Evolutionary conservation across 495 filamentous ascomycete genomes (phyloP), one percentile per base, ranked within the genome.

Genomic region (Talaromyces wortmannii): DNA sequence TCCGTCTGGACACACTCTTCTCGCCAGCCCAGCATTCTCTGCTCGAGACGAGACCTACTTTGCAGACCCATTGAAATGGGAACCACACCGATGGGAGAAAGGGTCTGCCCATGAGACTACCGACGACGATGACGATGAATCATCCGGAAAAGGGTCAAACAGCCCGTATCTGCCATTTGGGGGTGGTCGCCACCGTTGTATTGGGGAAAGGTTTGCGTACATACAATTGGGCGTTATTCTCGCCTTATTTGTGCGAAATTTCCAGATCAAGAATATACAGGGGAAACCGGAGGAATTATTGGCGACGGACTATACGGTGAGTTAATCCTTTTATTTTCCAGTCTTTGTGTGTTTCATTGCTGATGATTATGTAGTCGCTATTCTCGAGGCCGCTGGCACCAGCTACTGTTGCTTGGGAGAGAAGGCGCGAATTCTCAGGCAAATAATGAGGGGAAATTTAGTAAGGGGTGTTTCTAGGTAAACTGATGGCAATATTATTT

Each of bases 91-190:
- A 29, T 81, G 78, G 79, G 75, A 79, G 42, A 67, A 62, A 52
- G 48, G 17, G n/a, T 10, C 48, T 17, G 33, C 33, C 4, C 23
- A 50, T 32, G 30, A 50, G 6, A 31, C 31, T 5, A 32, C 29
- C 31, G 46, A 48, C 23, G 46, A 33, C 15, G 36, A 40, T 40
- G 36, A 40, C 36, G 48, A 50, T 12, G 36, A 40, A 5, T 17
- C 31, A n/a, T 29, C 33, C 4, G 48, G 29, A 8, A 82, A 78
- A 66, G 78, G 76, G 32, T 73, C 78, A 10, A 75, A 71, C 56
- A 80, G 78, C 55, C 77, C 79, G 1, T 83, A 82, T 59, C 68
- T 81, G 48, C 78, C 78, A 11, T 82, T 82, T 58, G 79, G 79
- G 31, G 78, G 77, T 18, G 79, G 79, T 10, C 69, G 78, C 23